A percentile compares a stretch with the other conserved stretches of the same genome.
These are phyloP conservation scores for Candida nonsorbophila DNA, from an alignment of 805 yeast species.

Conservation along the genomic window DNA sequence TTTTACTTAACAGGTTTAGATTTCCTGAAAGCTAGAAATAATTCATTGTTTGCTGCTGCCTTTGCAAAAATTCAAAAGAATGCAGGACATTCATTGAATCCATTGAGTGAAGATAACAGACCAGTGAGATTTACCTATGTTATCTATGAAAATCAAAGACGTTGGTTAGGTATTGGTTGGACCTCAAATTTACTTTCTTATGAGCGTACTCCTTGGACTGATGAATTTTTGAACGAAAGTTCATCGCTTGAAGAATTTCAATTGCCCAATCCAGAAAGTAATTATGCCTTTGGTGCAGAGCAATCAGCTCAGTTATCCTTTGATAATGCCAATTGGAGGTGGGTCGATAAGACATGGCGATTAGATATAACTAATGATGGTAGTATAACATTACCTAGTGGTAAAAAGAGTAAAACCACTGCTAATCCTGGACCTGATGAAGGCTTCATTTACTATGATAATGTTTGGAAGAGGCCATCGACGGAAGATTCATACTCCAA, in stretches of 20 bases:
- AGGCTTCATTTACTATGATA: constrained; percentile 85
- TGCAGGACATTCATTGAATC: constrained; percentile 18
- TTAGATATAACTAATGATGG: constrained; percentile 87
- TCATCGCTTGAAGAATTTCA: constrained; percentile 72
- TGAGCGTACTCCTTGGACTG: constrained; percentile 97
- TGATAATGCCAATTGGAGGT: constrained; percentile 69
- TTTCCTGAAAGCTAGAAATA: constrained; percentile 43
- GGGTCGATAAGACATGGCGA: constrained; percentile 94
- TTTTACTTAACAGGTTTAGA: constrained; percentile 88
- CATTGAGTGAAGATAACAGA: constrained; percentile 18
- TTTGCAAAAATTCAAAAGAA: constrained; percentile 46
- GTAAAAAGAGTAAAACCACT: constrained; percentile 49
- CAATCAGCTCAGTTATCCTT: constrained; percentile 16
- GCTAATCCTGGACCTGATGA: constrained; percentile 76
- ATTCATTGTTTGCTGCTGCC: constrained; percentile 50
- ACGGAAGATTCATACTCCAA: constrained; percentile 85
- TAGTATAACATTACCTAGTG: constrained; percentile 63
- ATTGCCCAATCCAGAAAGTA: constrained; percentile 64
- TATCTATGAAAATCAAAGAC: constrained; percentile 88
- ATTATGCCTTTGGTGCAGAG: constrained; percentile 18
- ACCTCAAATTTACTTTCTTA: constrained; percentile 85
- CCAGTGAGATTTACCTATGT: constrained; percentile 86
- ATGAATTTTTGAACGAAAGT: constrained; percentile 85
- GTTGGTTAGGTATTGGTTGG: constrained; percentile 99
- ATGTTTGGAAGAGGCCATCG: constrained; percentile 89